Percentiles rank a stretch among this genome's conserved stretches.
Evolutionary conservation across 495 filamentous ascomycete genomes (phyloP).

Genomic region (Aspergillus steynii): DNA sequence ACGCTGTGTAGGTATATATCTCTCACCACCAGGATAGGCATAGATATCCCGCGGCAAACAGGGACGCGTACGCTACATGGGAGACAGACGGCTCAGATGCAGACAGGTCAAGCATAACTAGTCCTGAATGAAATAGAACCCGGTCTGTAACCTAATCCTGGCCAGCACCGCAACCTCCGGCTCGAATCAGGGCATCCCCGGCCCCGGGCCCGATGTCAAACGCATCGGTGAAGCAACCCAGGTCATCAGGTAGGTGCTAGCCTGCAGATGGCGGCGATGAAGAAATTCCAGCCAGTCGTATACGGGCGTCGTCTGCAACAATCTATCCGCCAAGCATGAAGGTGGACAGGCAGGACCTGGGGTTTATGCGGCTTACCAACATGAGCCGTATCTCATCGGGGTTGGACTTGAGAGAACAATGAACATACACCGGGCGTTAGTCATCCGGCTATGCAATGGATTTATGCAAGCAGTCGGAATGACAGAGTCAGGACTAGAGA

Average conservation of each 20-base stretch:
- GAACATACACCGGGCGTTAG: too few species aligned
- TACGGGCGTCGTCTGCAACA: background rate
- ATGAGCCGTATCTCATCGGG: too few species aligned
- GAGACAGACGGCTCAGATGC: background rate
- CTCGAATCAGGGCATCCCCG: background rate
- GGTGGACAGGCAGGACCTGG: background rate
- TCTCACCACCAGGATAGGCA: too few species aligned
- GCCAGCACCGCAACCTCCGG: background rate
- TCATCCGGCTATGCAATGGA: background rate
- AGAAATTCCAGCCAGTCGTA: background rate
- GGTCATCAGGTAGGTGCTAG: background rate
- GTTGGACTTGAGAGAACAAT: too few species aligned
- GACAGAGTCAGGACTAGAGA: background rate
- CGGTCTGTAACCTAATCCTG: background rate
- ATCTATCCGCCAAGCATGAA: background rate
- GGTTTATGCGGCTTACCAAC: background rate
- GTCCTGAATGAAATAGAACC: background rate
- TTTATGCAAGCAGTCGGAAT: background rate
- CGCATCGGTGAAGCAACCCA: background rate
- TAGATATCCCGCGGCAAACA: background rate
- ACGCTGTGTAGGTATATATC: background rate
- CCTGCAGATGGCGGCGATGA: background rate
- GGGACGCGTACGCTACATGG: background rate
- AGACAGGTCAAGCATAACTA: background rate
- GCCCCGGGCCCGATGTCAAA: background rate